These are phyloP conservation scores for Didymella keratinophila DNA, from an alignment of 2,329 filamentous ascomycete genomes.

Conservation along the genomic window DNA sequence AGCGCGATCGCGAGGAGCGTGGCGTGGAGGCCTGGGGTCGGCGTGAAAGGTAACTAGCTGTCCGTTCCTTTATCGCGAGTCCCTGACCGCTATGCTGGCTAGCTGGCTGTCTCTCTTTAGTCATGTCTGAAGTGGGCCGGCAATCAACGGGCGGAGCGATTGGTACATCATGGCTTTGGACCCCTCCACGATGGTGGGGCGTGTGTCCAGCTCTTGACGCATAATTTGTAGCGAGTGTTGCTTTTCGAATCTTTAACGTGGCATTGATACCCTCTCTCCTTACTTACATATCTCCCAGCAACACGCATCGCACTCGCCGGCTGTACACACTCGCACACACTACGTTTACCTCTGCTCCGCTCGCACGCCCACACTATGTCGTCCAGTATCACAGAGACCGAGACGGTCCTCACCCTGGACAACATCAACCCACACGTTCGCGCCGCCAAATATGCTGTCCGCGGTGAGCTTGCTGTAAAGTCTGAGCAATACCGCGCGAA, in stretches of 20 bases:
- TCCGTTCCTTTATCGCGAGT: slow-evolving; percentile 4
- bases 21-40: background rate
- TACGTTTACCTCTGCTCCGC: background rate
- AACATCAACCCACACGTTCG: slow-evolving; percentile 94
- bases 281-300: background rate
- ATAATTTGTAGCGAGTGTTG: slow-evolving; percentile 7
- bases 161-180: slow-evolving; percentile 1
- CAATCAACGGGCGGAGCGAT: background rate
- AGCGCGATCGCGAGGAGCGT: background rate
- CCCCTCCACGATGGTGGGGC: slow-evolving; percentile 19
- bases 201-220: slow-evolving; percentile 11
- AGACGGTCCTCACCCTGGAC: slow-evolving; percentile 69
- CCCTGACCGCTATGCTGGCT: background rate
- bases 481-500: slow-evolving; percentile 87
- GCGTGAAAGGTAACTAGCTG: background rate
- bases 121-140: background rate
- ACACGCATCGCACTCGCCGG: background rate
- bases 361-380: slow-evolving; percentile 57
- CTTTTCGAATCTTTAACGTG: background rate
- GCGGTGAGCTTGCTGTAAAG: slow-evolving; percentile 92
- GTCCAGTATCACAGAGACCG: slow-evolving; percentile 39
- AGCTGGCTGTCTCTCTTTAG: background rate
- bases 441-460: slow-evolving; percentile 92
- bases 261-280: background rate
- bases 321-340: background rate